Base-by-base conservation (phyloP, 306 rosid species). In the Quercus variabilis region DNA sequence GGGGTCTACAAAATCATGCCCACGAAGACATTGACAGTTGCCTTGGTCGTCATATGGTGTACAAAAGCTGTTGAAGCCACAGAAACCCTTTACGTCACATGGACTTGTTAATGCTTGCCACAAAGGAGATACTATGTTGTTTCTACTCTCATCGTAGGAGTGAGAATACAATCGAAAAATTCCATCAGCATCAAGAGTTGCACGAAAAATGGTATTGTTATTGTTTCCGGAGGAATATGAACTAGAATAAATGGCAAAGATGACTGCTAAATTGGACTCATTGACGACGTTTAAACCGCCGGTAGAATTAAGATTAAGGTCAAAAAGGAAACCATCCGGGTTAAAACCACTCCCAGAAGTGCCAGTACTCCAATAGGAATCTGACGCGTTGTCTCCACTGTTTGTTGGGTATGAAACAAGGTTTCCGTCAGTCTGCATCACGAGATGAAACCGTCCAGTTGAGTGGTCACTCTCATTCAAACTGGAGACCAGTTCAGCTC, bases 21-120 rank as follows among this genome's bases (percentile, higher is more conserved):
- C 52, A 2, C 4, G 52, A 46, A 46, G 52, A 15, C 52, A 46
- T 11, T 0, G 1, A 11, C 52, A 46, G 52, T 0, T 0, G 4
- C 0, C 0, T 11, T 46, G 52, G 1, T 2, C 0, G 52, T 2
- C 0, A 0, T 46, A 0, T 0, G 0, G 10, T 0, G 43, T 35
- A 46, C 52, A 46, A 46, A 11, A 46, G 52, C 52, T 46, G 0
- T 46, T 46, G 4, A 46, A 46, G 52, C 52, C 52, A 11, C 52
- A 46, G 0, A 10, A 46, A 11, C 15, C 52, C 0, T 2, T 0
- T 11, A 46, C 52, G 0, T 0, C 13, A 11, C 52, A 46, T 46
- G 15, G 0, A 46, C 0, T 9, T 0, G 0, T 2, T 46, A 0
- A 0, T 0, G 52, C 15, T 46, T 1, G 0, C 52, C 15, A 46